Base-by-base conservation (phyloP, 1,284 basidiomycete species). In the Cryptococcus sp. region DNA sequence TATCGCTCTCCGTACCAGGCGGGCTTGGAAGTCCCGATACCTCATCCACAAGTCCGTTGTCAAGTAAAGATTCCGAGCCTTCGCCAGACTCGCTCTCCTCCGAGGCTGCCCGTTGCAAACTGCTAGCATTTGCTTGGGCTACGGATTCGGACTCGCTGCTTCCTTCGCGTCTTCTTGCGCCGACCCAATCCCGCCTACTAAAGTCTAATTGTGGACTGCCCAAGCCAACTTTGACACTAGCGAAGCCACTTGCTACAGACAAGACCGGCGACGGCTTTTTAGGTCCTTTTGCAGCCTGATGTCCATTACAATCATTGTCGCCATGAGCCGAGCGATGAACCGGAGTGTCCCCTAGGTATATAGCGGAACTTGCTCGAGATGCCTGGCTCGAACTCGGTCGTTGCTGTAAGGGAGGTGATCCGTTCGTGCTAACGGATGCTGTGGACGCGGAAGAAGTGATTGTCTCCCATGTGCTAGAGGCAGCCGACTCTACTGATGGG, bases 1-100 rank as follows among this genome's bases (percentile, higher is more conserved):
- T 59, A 41, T 68, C 69, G 45, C 67, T 69, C 26, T 71, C 64
- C 20, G 66, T 71, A 2, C 64, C 64, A 39, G 69, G 69, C 5
- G 69, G 69, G 62, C 66, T 68, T 6, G 69, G 69, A 43, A 71
- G 49, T 8, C 69, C 69, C 6, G 64, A 62, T 5, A 53, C 50
- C 26, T 49, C 46, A 54, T 71, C 65, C 16, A 68, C 62, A 17
- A 65, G 29, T 17, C 52, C 49, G 19, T 62, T 57, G 34, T 26
- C 38, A 0, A 43, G 45, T 44, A 37, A n/a, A 38, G 29, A 37
- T 20, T 29, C 11, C 45, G 38, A 40, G 6, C 25, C 22, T 50
- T 40, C 26, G 48, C 45, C 10, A 34, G 16, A 13, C 13, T 29
- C 29, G 38, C n/a, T 40, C 20, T 53, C 22, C 20, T 26, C 52